Evolutionary conservation across 78 protist species (phyloP), one percentile per base, ranked within the genome.

Genomic region (Bodo saltans): DNA sequence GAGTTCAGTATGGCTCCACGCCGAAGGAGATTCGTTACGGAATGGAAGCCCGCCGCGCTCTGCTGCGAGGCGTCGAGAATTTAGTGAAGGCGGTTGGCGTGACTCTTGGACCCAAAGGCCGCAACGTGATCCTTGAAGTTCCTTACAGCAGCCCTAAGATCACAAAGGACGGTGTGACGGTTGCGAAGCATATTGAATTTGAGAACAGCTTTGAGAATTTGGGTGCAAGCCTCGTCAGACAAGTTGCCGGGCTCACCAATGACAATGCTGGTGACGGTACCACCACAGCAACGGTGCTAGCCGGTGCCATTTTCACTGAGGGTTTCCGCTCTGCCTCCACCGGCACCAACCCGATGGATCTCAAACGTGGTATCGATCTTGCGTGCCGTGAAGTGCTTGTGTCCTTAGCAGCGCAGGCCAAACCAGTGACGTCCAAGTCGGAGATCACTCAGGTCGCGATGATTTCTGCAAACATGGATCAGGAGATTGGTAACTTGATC

Each of bases 161-260:
- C 96, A 98, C 99, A 84, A 98, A 98, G 95, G 99, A 98, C 76
- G 99, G 99, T 85, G 99, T 98, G 76, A 96, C 99, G 11, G 99
- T 98, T 3, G 99, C 99, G 76, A 97, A 94, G 93, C 74, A 83
- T 81, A 88, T 98, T 72, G 98, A 98, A 83, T 94, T 98, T 86
- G 37, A 60, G 71, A 96, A 96, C 88, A 78, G 81, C 73, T 87
- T 35, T 72, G 86, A 90, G 89, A 98, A 98, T 91, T 73, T 97
- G 68, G 99, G 99, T 39, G 99, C 99, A 4, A 95, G 92, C 87
- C 90, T 95, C 73, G 93, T 94, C 29, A 85, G 89, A 80, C 87
- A 87, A 30, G 99, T 96, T 1, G 98, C 99, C 68, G 83, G 81
- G 91, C 95, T 93, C 91, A 95, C 99, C 89, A 98, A 98, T 90